Base-by-base conservation (phyloP, 2,329 filamentous ascomycete species). In the Fusarium concolor region DNA sequence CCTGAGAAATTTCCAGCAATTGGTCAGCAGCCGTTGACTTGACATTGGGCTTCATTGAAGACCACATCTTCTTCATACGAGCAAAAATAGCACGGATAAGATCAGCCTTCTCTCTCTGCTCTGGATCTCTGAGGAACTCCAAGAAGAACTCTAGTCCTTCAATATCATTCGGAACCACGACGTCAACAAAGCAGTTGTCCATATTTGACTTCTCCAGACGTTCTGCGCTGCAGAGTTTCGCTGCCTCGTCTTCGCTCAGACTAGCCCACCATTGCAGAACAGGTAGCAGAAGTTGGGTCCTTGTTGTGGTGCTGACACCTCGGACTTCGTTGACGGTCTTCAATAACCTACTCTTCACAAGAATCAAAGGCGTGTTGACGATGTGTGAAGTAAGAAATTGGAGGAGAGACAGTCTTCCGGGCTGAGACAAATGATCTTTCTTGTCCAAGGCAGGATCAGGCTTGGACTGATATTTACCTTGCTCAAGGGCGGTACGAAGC, bases 271-370 rank as follows among this genome's bases (percentile, higher is more conserved):
- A 84, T 57, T 87, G 84, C 31, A 97, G 82, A 5, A 91, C 79
- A 2, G 94, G 92, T n/a, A 95, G 80, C n/a, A 98, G 81, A 22
- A 91, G 83, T 68, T 91, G 89, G 3, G 89, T 92, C 57, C 93
- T 90, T 12, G 90, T 89, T 26, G 85, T 88, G 9, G 82, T 81
- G n/a, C 88, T 89, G 5, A 93, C 89, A 50, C 89, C 86, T 74
- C 93, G 93, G 50, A 94, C 83, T 54, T 88, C 86, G 71, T 92
- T 92, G 31, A 97, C 82, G 6, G 91, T 82, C 35, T 85, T 84
- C n/a, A 98, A 82, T 10, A 98, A 80, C 38, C 87, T 85, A 22
- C 90, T 78, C 76, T 96, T 96, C 50, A 93, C 87, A 7, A 83
- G 77, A 43, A 92, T 81, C 1, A 93, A 76, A 1, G 94, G 92